These are phyloP conservation scores for Epicoccum sorghinum DNA, from an alignment of 2,329 filamentous ascomycete genomes.

Conservation along the genomic window DNA sequence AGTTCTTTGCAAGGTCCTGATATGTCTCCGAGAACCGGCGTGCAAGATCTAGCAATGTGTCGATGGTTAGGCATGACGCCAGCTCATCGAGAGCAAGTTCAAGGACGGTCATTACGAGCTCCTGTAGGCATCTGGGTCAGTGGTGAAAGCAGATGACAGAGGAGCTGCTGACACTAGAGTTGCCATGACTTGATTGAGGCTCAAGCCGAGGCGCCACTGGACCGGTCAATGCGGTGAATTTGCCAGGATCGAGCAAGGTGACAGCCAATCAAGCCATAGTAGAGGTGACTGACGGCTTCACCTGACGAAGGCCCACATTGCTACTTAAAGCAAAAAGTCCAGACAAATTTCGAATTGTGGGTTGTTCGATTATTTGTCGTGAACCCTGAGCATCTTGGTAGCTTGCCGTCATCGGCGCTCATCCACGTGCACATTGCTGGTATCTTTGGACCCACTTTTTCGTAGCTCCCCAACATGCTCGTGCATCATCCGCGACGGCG, in stretches of 20 bases:
- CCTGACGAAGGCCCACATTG: no score
- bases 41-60: conserved; percentile 42
- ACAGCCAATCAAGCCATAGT: background rate
- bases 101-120: conserved; percentile 25
- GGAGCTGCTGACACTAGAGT: background rate
- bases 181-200: conserved; percentile 15
- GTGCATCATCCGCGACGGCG: conserved; percentile 5
- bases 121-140: background rate
- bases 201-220: conserved; percentile 16
- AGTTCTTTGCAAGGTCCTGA: conserved; percentile 39
- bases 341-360: background rate
- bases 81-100: conserved; percentile 35
- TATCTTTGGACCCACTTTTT: conserved; percentile 3
- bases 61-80: conserved; percentile 41
- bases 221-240: conserved; percentile 14
- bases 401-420: conserved; percentile 6
- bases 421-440: background rate
- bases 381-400: background rate
- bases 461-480: conserved; percentile 6
- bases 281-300: no score
- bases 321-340: no score
- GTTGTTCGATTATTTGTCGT: background rate
- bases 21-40: conserved; percentile 46
- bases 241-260: background rate
- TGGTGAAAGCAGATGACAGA: conserved; percentile 5